Evolutionary conservation across 495 filamentous ascomycete genomes (phyloP).

Genomic region (Paragyromitra xinjiangensis): DNA sequence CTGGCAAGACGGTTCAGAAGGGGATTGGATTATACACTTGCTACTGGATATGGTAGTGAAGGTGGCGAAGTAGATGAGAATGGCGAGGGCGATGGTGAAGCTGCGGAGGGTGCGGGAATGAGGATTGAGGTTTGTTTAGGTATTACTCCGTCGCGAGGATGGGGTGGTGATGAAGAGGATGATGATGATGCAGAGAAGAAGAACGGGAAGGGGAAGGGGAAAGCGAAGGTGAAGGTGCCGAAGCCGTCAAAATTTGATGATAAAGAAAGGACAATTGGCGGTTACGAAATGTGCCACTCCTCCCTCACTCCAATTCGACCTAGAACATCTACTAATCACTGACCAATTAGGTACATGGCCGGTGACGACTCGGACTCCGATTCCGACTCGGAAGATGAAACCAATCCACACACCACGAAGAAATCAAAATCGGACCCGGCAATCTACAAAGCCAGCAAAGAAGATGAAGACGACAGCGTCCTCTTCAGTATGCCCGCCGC

Average conservation of each 20-base stretch:
- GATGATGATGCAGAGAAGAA: constrained; percentile 62
- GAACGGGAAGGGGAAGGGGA: constrained; percentile 55
- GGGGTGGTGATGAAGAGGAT: constrained; percentile 75
- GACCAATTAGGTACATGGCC: constrained; percentile 49
- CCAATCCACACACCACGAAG: constrained; percentile 53
- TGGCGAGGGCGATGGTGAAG: constrained; percentile 43
- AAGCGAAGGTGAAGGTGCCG: constrained; percentile 52
- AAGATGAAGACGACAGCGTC: constrained; percentile 87
- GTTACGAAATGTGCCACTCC: constrained; percentile 54
- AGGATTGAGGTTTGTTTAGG: constrained; percentile 86
- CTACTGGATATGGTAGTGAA: constrained; percentile 67
- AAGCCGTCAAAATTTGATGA: constrained; percentile 58
- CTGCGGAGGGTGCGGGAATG: constrained; percentile 71
- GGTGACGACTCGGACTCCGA: constrained; percentile 54
- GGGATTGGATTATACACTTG: constrained; percentile 90
- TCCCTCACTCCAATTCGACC: neutral
- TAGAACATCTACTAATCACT: neutral
- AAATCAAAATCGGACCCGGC: constrained; percentile 75
- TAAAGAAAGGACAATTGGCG: constrained; percentile 52
- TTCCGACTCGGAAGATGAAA: constrained; percentile 35
- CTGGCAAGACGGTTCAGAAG: constrained; percentile 84
- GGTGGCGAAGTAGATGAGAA: constrained; percentile 60
- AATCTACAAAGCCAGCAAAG: constrained; percentile 76
- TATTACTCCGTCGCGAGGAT: constrained; percentile 81
- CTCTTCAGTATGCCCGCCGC: constrained; percentile 85